A percentile compares a stretch with the other conserved stretches of the same genome.
Evolutionary conservation across 257 asterid species (phyloP).

Genomic region (Anisodus tanguticus): DNA sequence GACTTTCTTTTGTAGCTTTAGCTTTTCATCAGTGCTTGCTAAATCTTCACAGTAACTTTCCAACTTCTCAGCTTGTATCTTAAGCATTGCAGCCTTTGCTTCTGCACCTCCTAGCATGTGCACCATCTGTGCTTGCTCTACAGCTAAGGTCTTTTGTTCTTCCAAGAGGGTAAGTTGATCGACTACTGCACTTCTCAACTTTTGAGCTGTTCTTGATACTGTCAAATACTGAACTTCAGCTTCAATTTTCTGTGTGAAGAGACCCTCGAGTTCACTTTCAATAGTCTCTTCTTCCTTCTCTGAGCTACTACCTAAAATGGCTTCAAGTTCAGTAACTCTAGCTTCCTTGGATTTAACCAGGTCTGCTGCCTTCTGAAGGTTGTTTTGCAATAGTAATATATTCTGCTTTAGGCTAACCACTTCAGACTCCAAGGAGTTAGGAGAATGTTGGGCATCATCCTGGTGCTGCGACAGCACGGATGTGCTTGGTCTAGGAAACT

Average conservation of each 20-base stretch:
- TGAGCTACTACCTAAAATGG: constrained; percentile 33
- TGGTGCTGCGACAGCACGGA: constrained; percentile 39
- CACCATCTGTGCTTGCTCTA: constrained; percentile 54
- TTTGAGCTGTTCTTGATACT: constrained; percentile 52
- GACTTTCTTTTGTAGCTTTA: constrained; percentile 52
- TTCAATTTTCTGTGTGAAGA: constrained; percentile 72
- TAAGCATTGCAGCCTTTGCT: constrained; percentile 54
- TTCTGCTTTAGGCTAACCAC: constrained; percentile 36
- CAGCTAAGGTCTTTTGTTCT: constrained; percentile 52
- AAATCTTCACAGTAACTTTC: constrained; percentile 51
- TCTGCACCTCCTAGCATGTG: constrained; percentile 52
- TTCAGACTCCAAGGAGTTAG: constrained; percentile 45
- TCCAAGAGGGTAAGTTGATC: constrained; percentile 58
- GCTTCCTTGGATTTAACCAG: constrained; percentile 40
- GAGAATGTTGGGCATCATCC: constrained; percentile 30
- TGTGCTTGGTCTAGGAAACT: constrained; percentile 35
- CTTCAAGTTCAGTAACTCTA: constrained; percentile 38
- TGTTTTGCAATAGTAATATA: constrained; percentile 31
- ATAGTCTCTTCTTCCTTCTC: constrained; percentile 34
- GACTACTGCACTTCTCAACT: constrained; percentile 46
- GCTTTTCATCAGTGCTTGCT: constrained; percentile 46
- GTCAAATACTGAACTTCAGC: constrained; percentile 69
- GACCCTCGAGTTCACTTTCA: constrained; percentile 56
- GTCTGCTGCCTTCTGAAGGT: constrained; percentile 40
- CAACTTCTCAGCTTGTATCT: constrained; percentile 53